Conservation (phyloP, 345 rosid species). For the Citrus sinensis region DNA sequence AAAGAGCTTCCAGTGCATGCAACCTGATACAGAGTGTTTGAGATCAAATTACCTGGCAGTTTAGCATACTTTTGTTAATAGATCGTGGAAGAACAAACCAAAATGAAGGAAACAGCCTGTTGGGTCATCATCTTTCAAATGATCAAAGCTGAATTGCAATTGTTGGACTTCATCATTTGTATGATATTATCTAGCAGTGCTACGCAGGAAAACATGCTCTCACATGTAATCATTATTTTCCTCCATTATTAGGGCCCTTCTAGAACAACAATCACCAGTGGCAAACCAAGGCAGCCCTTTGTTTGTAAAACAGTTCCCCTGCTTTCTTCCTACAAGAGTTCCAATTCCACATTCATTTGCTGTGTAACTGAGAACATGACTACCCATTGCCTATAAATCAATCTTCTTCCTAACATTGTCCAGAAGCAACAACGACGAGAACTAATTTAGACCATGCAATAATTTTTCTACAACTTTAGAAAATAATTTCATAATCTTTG, state of each 20-base stretch:
- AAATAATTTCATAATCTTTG: not conserved
- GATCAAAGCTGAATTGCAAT: not conserved
- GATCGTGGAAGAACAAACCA: not conserved
- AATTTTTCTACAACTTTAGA: not conserved
- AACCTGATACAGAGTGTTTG: too few species aligned
- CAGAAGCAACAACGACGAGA: not conserved
- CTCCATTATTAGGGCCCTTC: too few species aligned
- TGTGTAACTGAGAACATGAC: not conserved
- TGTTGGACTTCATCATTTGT: not conserved
- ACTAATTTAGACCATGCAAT: not conserved
- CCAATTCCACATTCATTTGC: not conserved
- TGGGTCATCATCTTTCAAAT: not conserved
- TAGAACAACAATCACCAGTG: too few species aligned
- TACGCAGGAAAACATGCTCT: not conserved
- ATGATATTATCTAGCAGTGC: not conserved
- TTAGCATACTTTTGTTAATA: too few species aligned
- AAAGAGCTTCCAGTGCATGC: too few species aligned
- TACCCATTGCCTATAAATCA: not conserved
- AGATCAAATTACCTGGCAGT: too few species aligned
- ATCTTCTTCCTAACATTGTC: slow-evolving; percentile 6
- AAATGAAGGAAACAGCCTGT: slow-evolving; percentile 1
- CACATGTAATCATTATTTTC: not conserved
- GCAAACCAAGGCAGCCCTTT: not conserved
- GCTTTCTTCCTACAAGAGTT: not conserved
- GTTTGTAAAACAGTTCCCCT: not conserved